Conservation (phyloP, 805 yeast species). For the Kazachstania bromeliacearum region DNA sequence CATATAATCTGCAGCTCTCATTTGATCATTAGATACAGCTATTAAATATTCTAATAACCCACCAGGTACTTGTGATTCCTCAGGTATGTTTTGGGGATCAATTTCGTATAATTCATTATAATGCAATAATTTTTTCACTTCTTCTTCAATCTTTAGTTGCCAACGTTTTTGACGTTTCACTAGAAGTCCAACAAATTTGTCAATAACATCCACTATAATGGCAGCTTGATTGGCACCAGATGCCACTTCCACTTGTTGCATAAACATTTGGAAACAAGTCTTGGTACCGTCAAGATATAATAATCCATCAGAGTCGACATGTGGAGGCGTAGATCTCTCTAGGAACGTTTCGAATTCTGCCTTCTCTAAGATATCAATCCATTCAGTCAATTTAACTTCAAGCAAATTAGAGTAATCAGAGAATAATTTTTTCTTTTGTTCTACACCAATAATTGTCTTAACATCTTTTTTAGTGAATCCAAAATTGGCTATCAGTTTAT, state of each 20-base stretch:
- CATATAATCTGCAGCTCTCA: constrained; percentile 56
- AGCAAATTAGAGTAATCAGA: constrained; percentile 71
- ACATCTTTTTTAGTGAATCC: constrained; percentile 38
- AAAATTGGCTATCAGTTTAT: constrained; percentile 42
- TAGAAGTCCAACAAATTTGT: constrained; percentile 55
- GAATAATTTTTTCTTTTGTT: constrained; percentile 60
- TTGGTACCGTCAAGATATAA: constrained; percentile 68
- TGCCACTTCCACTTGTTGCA: constrained; percentile 85
- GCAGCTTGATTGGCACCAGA: constrained; percentile 76
- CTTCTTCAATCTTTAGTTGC: constrained; percentile 44
- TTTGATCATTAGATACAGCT: constrained; percentile 79
- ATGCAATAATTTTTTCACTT: constrained; percentile 34
- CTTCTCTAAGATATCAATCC: constrained; percentile 64
- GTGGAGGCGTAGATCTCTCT: constrained; percentile 65
- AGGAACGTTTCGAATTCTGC: constrained; percentile 59
- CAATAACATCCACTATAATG: constrained; percentile 69
- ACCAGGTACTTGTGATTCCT: constrained; percentile 44
- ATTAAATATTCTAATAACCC: constrained; percentile 74
- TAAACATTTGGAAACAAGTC: constrained; percentile 69
- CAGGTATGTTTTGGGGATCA: constrained; percentile 30
- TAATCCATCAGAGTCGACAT: constrained; percentile 52
- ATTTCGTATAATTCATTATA: constrained; percentile 27
- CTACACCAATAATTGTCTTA: constrained; percentile 57
- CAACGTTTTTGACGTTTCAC: constrained; percentile 55
- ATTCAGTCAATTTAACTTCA: constrained; percentile 66